Conservation (phyloP, 176 grass and related monocot species). For the Poa pratensis region DNA sequence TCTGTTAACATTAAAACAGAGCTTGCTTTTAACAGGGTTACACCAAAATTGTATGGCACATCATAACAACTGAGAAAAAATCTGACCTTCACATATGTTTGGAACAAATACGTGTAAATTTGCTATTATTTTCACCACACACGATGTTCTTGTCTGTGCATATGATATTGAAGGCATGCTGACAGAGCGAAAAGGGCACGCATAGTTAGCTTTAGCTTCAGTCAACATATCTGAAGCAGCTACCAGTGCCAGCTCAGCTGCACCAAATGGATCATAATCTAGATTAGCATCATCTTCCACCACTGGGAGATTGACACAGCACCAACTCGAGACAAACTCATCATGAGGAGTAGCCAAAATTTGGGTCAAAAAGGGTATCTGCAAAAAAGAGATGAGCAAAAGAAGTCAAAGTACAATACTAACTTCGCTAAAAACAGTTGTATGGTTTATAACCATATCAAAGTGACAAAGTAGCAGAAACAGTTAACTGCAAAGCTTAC, state of each 20-base stretch:
- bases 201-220: conserved; percentile 65
- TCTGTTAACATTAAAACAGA: conserved; percentile 59
- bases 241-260: conserved; percentile 68
- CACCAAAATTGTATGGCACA: conserved; percentile 20
- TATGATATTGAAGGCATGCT: conserved; percentile 67
- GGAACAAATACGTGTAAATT: conserved; percentile 95
- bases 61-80: conserved; percentile 30
- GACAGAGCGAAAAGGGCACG: conserved; percentile 58
- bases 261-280: conserved; percentile 85
- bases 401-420: conserved; percentile 24
- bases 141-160: conserved; percentile 93
- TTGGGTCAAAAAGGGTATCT: conserved; percentile 93
- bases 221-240: conserved; percentile 50
- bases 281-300: conserved; percentile 89
- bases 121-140: conserved; percentile 94
- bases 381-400: conserved; percentile 52
- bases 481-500: conserved; percentile 54
- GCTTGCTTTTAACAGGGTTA: conserved; percentile 36
- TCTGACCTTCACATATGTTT: conserved; percentile 92
- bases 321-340: conserved; percentile 83
- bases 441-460: conserved; percentile 26
- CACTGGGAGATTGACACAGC: conserved; percentile 72
- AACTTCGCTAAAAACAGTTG: conserved; percentile 11
- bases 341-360: conserved; percentile 81
- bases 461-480: neutral